phyloP scores from a whole-genome alignment of 495 filamentous ascomycete species.

The Emericellopsis terricola region DNA sequence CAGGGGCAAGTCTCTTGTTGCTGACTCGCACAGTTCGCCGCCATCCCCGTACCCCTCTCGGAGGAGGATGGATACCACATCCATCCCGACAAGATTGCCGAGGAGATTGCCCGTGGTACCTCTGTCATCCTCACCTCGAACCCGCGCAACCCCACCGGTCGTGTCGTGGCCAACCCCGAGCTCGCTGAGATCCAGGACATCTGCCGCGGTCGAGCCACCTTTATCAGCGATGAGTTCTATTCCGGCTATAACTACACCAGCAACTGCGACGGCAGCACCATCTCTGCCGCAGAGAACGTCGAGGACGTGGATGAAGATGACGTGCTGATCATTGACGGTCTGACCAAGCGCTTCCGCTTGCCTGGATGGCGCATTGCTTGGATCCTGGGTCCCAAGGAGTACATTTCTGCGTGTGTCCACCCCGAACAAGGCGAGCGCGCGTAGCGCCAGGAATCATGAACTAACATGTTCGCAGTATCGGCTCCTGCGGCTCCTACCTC shows the following conservation, averaged over 20 bases:
- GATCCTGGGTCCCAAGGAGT: conserved; percentile 91
- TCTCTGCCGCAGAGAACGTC: conserved; percentile 75
- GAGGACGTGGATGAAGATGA: conserved; percentile 47
- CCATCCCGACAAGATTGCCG: conserved; percentile 76
- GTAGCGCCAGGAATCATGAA: background rate
- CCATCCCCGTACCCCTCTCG: conserved; percentile 71
- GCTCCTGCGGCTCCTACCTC: conserved; percentile 85
- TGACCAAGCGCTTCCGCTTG: conserved; percentile 92
- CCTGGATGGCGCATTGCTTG: conserved; percentile 95
- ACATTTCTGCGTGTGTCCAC: conserved; percentile 54
- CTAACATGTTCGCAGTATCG: conserved; percentile 31
- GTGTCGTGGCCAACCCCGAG: conserved; percentile 62
- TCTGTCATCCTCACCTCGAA: conserved; percentile 91
- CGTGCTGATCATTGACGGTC: conserved; percentile 85
- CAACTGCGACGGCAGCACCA: conserved; percentile 73
- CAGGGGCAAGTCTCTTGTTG: background rate
- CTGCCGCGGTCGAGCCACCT: conserved; percentile 72
- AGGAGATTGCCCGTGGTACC: conserved; percentile 75
- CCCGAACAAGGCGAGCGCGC: background rate
- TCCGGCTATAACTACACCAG: conserved; percentile 88
- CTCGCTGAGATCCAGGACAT: conserved; percentile 80
- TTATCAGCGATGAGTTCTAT: conserved; percentile 96
- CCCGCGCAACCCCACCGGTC: conserved; percentile 88
- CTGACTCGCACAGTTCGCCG: conserved; percentile 47
- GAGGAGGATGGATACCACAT: conserved; percentile 80